phyloP scores from a whole-genome alignment of 441 rosid genomes.

The Kokia cookei region DNA sequence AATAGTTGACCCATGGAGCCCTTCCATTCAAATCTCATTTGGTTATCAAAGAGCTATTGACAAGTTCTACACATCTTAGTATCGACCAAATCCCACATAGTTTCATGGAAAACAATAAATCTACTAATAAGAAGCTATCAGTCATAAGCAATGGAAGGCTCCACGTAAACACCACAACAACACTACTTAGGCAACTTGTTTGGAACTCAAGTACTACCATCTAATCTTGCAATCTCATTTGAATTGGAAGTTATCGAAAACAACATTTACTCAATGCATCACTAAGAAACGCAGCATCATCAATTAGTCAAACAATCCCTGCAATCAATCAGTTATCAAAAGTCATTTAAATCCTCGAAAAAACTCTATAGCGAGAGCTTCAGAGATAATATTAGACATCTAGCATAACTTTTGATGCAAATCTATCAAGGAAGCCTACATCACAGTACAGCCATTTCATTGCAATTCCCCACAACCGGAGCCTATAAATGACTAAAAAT shows the following conservation, averaged over 20 bases:
- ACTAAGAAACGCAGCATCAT: not conserved
- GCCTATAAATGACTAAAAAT: not conserved
- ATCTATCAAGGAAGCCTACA: not conserved
- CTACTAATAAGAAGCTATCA: not conserved
- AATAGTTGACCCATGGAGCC: not conserved
- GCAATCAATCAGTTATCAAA: not conserved
- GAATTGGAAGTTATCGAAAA: not conserved
- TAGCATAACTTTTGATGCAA: not conserved
- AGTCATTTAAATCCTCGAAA: not conserved
- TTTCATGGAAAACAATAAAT: not conserved
- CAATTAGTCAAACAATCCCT: not conserved
- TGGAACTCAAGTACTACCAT: not conserved
- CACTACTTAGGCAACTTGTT: not conserved
- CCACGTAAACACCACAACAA: not conserved
- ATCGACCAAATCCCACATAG: not conserved
- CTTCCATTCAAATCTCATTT: not conserved
- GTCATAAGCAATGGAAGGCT: not conserved
- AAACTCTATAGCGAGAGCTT: not conserved
- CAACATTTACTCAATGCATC: not conserved
- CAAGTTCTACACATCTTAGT: not conserved
- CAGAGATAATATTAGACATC: not conserved
- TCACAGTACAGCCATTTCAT: not conserved
- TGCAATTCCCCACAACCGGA: not conserved
- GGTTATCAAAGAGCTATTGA: not conserved
- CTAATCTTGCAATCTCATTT: not conserved